Evolutionary conservation across 108 stramenopile genomes (phyloP), one percentile per base, ranked within the genome.

Genomic region (Heterococcus sp.): DNA sequence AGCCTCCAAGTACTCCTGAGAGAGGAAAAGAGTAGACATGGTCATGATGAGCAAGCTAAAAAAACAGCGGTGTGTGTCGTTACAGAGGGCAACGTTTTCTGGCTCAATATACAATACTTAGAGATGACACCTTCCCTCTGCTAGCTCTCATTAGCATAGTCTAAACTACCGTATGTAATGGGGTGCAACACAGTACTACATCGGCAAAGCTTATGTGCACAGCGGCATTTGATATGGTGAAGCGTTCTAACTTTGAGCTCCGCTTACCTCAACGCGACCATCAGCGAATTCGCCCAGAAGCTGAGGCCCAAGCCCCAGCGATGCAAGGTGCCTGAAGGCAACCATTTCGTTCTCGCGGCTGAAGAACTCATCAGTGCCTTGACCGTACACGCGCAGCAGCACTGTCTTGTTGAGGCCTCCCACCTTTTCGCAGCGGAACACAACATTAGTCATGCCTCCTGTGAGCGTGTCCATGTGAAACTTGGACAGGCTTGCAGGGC

Each of bases 401-500:
- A 75, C 74, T 3, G 65, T 37, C 3, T 11, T 8, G 72, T n/a
- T 72, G n/a, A 72, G 4, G n/a, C 8, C 37, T 27, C 46, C n/a
- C 5, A 4, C 46, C 39, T 38, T 14, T 38, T 72, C 34, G 38
- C 38, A 29, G 8, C 26, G 3, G 38, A 72, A 38, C 38, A 38
- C 11, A 39, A 38, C 46, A n/a, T 29, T 34, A 4, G n/a, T 8
- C 34, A 72, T 29, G 72, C n/a, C 37, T n/a, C n/a, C 37, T 11
- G 46, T 72, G 72, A 35, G 68, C 35, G 35, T 69, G 35, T 32
- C 14, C 31, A 69, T 69, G 31, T 58, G 46, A 21, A 58, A 58
- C 31, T 69, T 69, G 68, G 14, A 69, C 31, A 35, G 34, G 68
- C 31, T 35, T 21, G 29, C 31, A 26, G 35, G 68, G 35, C 14